These are phyloP conservation scores for Gaultheria prostrata DNA, from an alignment of 148 eudicot genomes.

Conservation along the genomic window DNA sequence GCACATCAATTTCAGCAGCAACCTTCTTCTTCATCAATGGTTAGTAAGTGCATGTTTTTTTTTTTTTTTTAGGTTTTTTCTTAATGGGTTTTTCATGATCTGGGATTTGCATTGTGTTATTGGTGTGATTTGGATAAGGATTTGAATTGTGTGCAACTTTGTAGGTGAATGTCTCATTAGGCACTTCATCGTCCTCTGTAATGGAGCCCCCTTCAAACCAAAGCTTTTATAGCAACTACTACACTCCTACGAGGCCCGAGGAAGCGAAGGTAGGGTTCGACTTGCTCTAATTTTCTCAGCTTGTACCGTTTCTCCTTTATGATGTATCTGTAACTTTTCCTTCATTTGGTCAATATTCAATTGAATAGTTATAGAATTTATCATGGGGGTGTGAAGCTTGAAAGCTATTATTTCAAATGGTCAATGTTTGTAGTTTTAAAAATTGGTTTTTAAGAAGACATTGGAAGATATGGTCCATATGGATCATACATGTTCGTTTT, in stretches of 20 bases:
- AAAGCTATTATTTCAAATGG: neutral
- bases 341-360: neutral
- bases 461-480: neutral
- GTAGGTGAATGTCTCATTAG: constrained; percentile 49
- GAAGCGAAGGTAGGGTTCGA: constrained; percentile 50
- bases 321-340: neutral
- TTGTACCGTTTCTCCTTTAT: neutral
- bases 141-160: constrained; percentile 13
- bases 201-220: constrained; percentile 97
- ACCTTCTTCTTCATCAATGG: constrained; percentile 47
- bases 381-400: neutral
- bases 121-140: neutral
- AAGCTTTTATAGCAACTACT: constrained; percentile 39
- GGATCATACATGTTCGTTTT: neutral
- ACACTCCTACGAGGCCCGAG: constrained; percentile 42
- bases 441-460: neutral
- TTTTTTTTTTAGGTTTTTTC: neutral
- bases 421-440: neutral
- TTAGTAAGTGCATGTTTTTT: constrained; percentile 19
- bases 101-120: neutral
- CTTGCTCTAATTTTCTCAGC: neutral
- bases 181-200: constrained; percentile 41
- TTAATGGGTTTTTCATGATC: neutral
- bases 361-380: neutral
- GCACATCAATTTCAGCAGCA: constrained; percentile 45